Base-by-base conservation (phyloP, 2,329 filamentous ascomycete species). In the Dendrostoma leiphaemia region DNA sequence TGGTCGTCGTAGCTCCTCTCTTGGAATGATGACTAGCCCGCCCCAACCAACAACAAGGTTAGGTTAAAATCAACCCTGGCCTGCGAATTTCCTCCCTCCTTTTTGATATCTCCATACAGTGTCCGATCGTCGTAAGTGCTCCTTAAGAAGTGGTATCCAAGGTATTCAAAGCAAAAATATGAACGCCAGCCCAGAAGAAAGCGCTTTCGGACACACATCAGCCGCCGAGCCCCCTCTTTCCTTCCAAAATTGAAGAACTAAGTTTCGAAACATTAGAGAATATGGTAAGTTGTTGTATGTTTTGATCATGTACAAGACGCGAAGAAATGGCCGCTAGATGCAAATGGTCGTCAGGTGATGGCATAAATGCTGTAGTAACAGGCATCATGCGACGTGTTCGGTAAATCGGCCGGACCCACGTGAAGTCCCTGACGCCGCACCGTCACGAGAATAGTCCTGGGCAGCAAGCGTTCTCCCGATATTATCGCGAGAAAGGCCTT, bases 61-160 rank as follows among this genome's bases (percentile, higher is more conserved):
- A 28, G n/a, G n/a, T n/a, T n/a, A n/a, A n/a, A n/a, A n/a, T 26
- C 35, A 28, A 51, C 50, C 46, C 46, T 48, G 54, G 13, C 21
- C 49, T 45, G 23, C 49, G 17, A 41, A 35, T n/a, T 32, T 48
- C 51, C 40, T 47, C 34, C 32, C 43, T 26, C 37, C 49, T 19
- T 34, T 45, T 37, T 47, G 35, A 17, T 51, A 17, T 51, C 40
- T 51, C 48, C 53, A 55, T 46, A 29, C 48, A 51, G 48, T 54
- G 53, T 54, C 47, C 51, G 47, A 51, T 51, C 44, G 44, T 51
- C 53, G 37, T 54, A 37, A 44, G 49, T 55, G 48, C 48, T 49
- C 48, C 47, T 34, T 37, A 57, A 55, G 47, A 57, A 57, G 48
- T 57, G 55, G 55, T 57, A 57, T 57, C 55, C 55, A 55, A 57